phyloP scores from a whole-genome alignment of 2,329 filamentous ascomycete genomes.

The Sporothrix dimorphospora region DNA sequence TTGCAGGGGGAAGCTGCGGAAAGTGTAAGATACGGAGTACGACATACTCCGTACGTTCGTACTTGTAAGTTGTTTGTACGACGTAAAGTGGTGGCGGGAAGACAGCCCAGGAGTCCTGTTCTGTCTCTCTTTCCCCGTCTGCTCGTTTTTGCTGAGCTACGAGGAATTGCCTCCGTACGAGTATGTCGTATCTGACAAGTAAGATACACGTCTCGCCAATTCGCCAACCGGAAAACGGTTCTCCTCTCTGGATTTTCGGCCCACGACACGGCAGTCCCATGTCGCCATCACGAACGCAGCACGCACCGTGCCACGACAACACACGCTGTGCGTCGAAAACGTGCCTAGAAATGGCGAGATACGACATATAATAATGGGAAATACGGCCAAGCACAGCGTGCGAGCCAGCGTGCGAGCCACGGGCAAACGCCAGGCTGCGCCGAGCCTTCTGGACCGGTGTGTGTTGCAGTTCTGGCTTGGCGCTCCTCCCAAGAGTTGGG shows the following conservation, averaged over 20 bases:
- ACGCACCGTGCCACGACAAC: background rate
- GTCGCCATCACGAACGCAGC: background rate
- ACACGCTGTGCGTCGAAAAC: background rate
- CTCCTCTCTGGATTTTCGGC: background rate
- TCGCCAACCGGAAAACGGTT: background rate
- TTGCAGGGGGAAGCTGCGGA: slow-evolving; percentile 2
- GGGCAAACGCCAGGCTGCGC: background rate
- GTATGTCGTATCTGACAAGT: too few relatives aligned
- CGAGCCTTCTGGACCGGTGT: background rate
- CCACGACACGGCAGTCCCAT: background rate
- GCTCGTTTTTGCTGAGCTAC: too few relatives aligned
- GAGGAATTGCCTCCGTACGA: too few relatives aligned
- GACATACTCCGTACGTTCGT: too few relatives aligned
- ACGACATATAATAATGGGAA: too few relatives aligned
- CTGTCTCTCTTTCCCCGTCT: too few relatives aligned
- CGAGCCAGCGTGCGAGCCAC: background rate
- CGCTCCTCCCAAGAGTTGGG: background rate
- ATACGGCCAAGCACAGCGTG: background rate
- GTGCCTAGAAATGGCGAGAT: background rate
- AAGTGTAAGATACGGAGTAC: background rate
- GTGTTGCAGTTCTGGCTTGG: background rate
- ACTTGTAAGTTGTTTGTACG: too few relatives aligned
- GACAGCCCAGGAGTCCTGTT: too few relatives aligned
- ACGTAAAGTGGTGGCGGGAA: too few relatives aligned
- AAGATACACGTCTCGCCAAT: background rate